A percentile compares a stretch with the other conserved stretches of the same genome.
Conservation (phyloP, 1,284 basidiomycete genomes). For the Cryptococcus sp. region DNA sequence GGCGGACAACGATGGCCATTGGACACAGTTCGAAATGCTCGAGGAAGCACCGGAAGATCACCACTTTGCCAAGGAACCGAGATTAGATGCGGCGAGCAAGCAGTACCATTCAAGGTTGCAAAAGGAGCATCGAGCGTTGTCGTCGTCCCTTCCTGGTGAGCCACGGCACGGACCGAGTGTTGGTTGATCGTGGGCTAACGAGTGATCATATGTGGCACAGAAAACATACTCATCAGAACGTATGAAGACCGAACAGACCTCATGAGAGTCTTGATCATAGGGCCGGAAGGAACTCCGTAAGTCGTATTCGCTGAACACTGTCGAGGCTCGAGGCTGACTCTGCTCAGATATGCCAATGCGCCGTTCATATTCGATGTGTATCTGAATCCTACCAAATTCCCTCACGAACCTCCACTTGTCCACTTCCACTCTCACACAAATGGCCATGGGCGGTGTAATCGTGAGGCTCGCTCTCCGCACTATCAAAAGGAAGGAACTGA, state of each 20-base stretch:
- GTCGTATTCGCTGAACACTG: conserved; percentile 8
- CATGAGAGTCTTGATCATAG: conserved; percentile 83
- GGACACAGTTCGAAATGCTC: conserved; percentile 76
- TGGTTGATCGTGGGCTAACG: no score
- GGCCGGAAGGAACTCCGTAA: conserved; percentile 83
- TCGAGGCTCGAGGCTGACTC: not conserved
- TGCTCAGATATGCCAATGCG: conserved; percentile 70
- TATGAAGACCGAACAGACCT: conserved; percentile 79
- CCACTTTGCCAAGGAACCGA: conserved; percentile 64
- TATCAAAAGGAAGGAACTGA: not conserved
- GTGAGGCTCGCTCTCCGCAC: conserved; percentile 17
- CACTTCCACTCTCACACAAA: conserved; percentile 93
- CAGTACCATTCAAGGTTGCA: conserved; percentile 71
- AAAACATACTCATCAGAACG: conserved; percentile 58
- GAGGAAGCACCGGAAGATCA: conserved; percentile 75
- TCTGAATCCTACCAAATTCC: conserved; percentile 78
- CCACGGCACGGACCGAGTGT: no score
- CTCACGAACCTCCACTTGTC: conserved; percentile 79
- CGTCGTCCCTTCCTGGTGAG: conserved; percentile 78
- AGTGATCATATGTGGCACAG: conserved; percentile 44
- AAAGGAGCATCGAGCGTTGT: conserved; percentile 80
- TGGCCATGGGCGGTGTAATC: conserved; percentile 79
- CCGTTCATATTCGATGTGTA: conserved; percentile 95
- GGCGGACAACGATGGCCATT: conserved; percentile 45
- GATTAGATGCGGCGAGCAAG: conserved; percentile 63